Evolutionary conservation across 1,139 yeast genomes (phyloP).

Genomic region (Hemisphaericaspora lyxosophila): DNA sequence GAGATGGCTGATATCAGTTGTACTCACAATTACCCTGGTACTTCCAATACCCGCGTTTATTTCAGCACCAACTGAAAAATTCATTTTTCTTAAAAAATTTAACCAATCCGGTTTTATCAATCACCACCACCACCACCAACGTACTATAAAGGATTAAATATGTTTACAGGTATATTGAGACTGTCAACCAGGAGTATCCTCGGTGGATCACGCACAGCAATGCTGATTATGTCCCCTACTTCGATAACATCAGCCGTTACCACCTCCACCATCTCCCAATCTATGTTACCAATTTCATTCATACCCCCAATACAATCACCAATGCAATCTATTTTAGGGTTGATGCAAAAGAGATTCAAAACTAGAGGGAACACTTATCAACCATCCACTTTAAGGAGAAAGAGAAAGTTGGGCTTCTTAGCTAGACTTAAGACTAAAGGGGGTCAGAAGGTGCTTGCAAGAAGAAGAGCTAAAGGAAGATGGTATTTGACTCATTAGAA

Average conservation of each 20-base stretch:
- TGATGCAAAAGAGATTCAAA: slow-evolving; percentile 69
- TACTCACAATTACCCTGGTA: no score
- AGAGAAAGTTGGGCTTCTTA: slow-evolving; percentile 86
- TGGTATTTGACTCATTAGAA: slow-evolving; percentile 81
- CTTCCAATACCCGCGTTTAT: background rate
- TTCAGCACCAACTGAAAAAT: background rate
- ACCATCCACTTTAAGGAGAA: slow-evolving; percentile 87
- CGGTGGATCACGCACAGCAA: no score
- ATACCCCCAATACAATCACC: slow-evolving; percentile 15
- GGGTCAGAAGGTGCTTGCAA: slow-evolving; percentile 75
- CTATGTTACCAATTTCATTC: slow-evolving; percentile 7
- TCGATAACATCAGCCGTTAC: background rate
- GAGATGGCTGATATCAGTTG: no score
- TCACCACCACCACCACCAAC: background rate
- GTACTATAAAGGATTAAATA: background rate
- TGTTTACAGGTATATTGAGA: slow-evolving; percentile 14
- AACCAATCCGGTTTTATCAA: no score
- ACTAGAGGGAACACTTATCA: slow-evolving; percentile 93
- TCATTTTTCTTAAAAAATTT: background rate
- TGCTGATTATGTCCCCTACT: no score
- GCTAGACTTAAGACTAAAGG: slow-evolving; percentile 79
- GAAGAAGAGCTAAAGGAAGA: slow-evolving; percentile 87
- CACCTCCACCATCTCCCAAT: slow-evolving; percentile 7
- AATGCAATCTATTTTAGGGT: slow-evolving; percentile 29
- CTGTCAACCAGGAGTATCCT: slow-evolving; percentile 9